Conservation (phyloP, 106 monocot genomes). For the Hemerocallis citrina region DNA sequence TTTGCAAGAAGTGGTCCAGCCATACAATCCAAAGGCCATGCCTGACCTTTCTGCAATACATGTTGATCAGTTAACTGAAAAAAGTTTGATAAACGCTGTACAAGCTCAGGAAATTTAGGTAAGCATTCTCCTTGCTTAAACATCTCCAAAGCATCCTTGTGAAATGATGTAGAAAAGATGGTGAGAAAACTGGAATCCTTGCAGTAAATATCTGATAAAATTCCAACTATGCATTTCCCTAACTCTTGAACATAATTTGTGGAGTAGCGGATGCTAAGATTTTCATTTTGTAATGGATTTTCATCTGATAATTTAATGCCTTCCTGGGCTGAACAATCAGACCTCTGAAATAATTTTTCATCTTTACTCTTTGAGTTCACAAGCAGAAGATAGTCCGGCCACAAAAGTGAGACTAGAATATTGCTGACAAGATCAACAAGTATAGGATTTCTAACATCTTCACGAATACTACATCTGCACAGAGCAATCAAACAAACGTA, state of each 20-base stretch:
- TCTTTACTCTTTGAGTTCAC: constrained; percentile 20
- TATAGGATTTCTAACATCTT: constrained; percentile 20
- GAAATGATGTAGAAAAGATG: constrained; percentile 51
- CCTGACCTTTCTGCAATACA: constrained; percentile 36
- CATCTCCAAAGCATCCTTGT: constrained; percentile 47
- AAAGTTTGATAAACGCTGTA: constrained; percentile 49
- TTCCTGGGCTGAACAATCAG: constrained; percentile 11
- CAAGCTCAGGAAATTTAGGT: constrained; percentile 24
- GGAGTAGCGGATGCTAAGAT: constrained; percentile 11
- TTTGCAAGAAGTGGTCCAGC: constrained; percentile 58
- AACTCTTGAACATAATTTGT: constrained; percentile 51
- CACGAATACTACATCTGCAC: constrained; percentile 38
- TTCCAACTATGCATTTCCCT: constrained; percentile 62
- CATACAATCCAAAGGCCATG: constrained; percentile 65
- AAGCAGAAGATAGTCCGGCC: constrained; percentile 60
- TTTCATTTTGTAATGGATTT: constrained; percentile 14
- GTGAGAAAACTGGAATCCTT: constrained; percentile 32
- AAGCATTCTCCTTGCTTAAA: constrained; percentile 38
- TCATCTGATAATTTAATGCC: constrained; percentile 16
- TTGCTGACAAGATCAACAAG: constrained; percentile 33
- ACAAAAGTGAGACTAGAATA: constrained; percentile 56
- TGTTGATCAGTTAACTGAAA: constrained; percentile 42
- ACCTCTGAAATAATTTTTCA: constrained; percentile 1
- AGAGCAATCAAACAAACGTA: background rate
- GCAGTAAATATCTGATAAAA: constrained; percentile 41